Evolutionary conservation across 2,329 filamentous ascomycete genomes (phyloP).

Genomic region (Claviceps pusilla): DNA sequence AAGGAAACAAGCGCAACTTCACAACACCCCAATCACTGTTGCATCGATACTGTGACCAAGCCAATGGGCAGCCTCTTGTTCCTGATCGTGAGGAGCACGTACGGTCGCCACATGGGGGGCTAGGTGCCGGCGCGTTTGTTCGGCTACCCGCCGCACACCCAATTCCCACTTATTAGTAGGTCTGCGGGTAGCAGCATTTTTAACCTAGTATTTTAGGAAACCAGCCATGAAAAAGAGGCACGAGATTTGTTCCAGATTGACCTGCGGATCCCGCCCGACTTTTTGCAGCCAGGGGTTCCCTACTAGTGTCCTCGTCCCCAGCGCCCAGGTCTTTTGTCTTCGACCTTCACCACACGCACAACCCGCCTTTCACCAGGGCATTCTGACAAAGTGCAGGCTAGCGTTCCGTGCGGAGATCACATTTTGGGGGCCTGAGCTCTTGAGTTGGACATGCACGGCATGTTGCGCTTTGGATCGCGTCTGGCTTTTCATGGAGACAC

Average conservation of each 20-base stretch:
- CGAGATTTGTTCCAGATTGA: background rate
- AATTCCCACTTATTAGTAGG: too few relatives aligned
- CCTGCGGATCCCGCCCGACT: background rate
- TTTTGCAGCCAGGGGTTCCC: background rate
- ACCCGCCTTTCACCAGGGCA: background rate
- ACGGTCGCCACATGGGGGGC: too few relatives aligned
- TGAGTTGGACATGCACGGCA: background rate
- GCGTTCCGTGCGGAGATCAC: background rate
- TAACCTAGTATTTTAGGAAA: too few relatives aligned
- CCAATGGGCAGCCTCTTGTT: too few relatives aligned
- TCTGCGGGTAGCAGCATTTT: too few relatives aligned
- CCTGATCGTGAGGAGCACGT: too few relatives aligned
- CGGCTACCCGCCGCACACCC: too few relatives aligned
- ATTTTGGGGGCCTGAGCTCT: background rate
- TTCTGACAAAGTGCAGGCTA: background rate
- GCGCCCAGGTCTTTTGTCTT: background rate
- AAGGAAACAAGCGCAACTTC: background rate
- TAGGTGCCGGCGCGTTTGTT: too few relatives aligned
- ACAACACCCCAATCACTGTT: background rate
- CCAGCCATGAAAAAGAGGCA: background rate
- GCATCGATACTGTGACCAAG: too few relatives aligned
- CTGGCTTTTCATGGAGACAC: background rate
- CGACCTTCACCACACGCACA: background rate
- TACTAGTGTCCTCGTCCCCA: background rate
- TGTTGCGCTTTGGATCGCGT: constrained; percentile 2